Base-by-base conservation (phyloP, 139 green algal genomes). In the Chlamydomonas incerta region DNA sequence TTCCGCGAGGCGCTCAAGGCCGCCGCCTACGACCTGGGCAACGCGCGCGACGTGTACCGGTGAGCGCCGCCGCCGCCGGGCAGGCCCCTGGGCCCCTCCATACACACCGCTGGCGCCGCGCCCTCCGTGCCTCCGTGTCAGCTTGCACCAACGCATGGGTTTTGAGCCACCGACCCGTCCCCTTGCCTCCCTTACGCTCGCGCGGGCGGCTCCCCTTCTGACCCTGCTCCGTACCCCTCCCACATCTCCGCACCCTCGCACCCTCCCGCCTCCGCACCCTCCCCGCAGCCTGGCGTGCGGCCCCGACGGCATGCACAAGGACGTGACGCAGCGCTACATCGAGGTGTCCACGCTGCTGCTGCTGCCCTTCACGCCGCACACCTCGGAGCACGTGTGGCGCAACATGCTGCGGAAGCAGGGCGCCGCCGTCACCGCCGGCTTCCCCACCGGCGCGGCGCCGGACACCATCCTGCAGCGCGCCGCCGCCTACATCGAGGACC, bases 1-100 rank as follows among this genome's bases (percentile, higher is more conserved):
- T 99, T 99, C 95, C 88, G 97, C 10, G 97, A 99, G 71, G 98
- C 97, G 3, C 92, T 99, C 29, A 98, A 99, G 88, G 69, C 71
- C 1, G 95, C 93, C 18, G 97, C 92, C 35, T 99, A 98, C 72
- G 96, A 97, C 83, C 92, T 99, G 69, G 90, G 92, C 28, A 94
- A 94, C 50, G 97, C 97, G 1, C 88, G 98, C 3, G 97, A 99
- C 88, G 87, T 91, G 68, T 99, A 99, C 93, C 92, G 96, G 74
- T 92, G 72, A 9, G 81, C n/a, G n/a, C n/a, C n/a, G n/a, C n/a
- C n/a, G n/a, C n/a, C n/a, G n/a, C n/a, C n/a, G n/a, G n/a, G n/a
- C n/a, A n/a, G n/a, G n/a, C n/a, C n/a, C n/a, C n/a, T n/a, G n/a
- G n/a, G n/a, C n/a, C n/a, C n/a, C n/a, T n/a, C n/a, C n/a, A n/a